phyloP scores from a whole-genome alignment of 352 stramenopile genomes.

The Globisporangium emineosum region DNA sequence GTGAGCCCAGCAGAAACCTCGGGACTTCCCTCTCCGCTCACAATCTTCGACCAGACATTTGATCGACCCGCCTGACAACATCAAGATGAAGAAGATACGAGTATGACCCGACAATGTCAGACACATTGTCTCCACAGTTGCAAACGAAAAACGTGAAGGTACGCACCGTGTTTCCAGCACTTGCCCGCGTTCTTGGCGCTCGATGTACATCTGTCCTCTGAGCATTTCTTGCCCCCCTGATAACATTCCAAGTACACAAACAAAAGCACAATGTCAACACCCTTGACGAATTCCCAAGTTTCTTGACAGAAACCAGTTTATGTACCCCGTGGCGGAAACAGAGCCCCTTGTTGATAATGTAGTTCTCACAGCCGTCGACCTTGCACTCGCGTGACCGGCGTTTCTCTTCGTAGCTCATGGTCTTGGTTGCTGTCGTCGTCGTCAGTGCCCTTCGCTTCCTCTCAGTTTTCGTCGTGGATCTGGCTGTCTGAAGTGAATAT shows the following conservation, averaged over 20 bases:
- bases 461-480: not conserved
- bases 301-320: not conserved
- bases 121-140: constrained; percentile 4
- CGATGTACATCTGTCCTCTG: constrained; percentile 23
- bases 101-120: too few relatives aligned
- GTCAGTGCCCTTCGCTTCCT: not conserved
- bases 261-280: not conserved
- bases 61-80: constrained; percentile 28
- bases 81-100: not conserved
- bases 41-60: constrained; percentile 40
- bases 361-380: constrained; percentile 36
- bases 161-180: constrained; percentile 38
- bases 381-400: constrained; percentile 30
- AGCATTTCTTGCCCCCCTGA: constrained; percentile 40
- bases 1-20: constrained; percentile 46
- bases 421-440: not conserved
- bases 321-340: constrained; percentile 46
- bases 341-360: constrained; percentile 45
- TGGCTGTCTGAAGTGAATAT: not conserved
- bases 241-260: constrained; percentile 4
- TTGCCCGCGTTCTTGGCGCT: constrained; percentile 37
- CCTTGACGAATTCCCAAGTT: not conserved
- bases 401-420: constrained; percentile 22
- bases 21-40: constrained; percentile 32
- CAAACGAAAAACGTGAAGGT: not conserved